Conservation (phyloP, 768 basidiomycete genomes). For the Phylloporus arenicola region DNA sequence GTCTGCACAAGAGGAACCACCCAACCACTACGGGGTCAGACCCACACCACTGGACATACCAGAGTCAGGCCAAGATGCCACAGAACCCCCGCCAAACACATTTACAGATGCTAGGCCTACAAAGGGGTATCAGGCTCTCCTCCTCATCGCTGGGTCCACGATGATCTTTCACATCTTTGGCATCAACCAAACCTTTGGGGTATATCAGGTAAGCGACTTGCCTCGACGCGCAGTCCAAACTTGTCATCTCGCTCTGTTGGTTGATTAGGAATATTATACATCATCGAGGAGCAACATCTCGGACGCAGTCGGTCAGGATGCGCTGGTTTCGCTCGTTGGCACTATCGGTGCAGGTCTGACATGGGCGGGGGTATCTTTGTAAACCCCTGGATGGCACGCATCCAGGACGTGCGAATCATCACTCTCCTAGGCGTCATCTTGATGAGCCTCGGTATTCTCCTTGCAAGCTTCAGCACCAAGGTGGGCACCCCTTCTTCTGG, state of each 20-base stretch:
- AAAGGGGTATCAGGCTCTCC: background rate
- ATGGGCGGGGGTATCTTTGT: background rate
- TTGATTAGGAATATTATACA: conserved; percentile 1
- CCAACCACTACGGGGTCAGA: background rate
- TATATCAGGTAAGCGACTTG: background rate
- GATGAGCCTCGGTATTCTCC: background rate
- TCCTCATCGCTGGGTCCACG: background rate
- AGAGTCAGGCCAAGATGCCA: background rate
- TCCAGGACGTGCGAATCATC: background rate
- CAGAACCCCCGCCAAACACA: background rate
- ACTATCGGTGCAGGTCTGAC: conserved; percentile 2
- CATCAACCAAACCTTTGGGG: background rate
- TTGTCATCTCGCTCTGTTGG: background rate
- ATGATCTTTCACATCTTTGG: conserved; percentile 1
- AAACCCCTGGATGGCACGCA: conserved; percentile 1
- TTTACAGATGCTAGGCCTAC: background rate
- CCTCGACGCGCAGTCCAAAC: background rate
- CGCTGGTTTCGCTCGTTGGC: conserved; percentile 1
- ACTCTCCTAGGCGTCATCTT: background rate
- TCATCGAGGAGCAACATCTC: background rate
- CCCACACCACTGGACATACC: background rate
- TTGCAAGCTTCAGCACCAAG: background rate
- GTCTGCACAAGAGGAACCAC: background rate
- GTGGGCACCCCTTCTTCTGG: background rate
- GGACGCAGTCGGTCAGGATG: conserved; percentile 1